Evolutionary conservation across 2,329 filamentous ascomycete species (phyloP).

Genomic region (Cladophialophora bantiana): DNA sequence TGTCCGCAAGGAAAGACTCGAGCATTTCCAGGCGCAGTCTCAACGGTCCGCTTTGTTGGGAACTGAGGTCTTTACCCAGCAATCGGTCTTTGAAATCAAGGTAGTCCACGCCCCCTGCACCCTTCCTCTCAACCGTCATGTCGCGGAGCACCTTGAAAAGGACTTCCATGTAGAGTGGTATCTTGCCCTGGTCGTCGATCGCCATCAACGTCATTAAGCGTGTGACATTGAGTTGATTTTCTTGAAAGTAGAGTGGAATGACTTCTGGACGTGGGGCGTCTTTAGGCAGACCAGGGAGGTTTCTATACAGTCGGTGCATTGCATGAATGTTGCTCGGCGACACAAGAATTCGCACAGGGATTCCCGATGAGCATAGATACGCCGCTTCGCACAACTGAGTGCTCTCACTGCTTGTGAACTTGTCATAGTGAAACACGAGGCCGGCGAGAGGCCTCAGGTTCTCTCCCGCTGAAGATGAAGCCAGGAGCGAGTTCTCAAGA

Average conservation of each 20-base stretch:
- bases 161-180: constrained; percentile 61
- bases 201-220: constrained; percentile 65
- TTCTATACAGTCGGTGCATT: constrained; percentile 53
- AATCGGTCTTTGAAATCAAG: constrained; percentile 51
- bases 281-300: constrained; percentile 46
- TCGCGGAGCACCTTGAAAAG: constrained; percentile 59
- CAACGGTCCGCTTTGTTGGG: constrained; percentile 62
- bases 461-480: constrained; percentile 62
- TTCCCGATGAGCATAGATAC: constrained; percentile 56
- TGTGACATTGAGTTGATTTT: constrained; percentile 59
- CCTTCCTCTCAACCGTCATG: constrained; percentile 55
- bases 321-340: constrained; percentile 56
- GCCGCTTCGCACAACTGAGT: constrained; percentile 62
- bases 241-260: constrained; percentile 54
- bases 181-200: constrained; percentile 49
- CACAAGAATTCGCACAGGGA: constrained; percentile 61
- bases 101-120: constrained; percentile 54
- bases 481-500: constrained; percentile 54
- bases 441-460: constrained; percentile 62
- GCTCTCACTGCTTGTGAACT: constrained; percentile 53
- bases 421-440: constrained; percentile 71
- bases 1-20: constrained; percentile 66
- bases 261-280: constrained; percentile 51
- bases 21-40: constrained; percentile 67
- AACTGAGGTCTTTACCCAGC: constrained; percentile 50